Percentiles rank a stretch among this genome's conserved stretches.
Evolutionary conservation across 2,329 filamentous ascomycete genomes (phyloP).

Genomic region (Decorospora gaudefroyi): DNA sequence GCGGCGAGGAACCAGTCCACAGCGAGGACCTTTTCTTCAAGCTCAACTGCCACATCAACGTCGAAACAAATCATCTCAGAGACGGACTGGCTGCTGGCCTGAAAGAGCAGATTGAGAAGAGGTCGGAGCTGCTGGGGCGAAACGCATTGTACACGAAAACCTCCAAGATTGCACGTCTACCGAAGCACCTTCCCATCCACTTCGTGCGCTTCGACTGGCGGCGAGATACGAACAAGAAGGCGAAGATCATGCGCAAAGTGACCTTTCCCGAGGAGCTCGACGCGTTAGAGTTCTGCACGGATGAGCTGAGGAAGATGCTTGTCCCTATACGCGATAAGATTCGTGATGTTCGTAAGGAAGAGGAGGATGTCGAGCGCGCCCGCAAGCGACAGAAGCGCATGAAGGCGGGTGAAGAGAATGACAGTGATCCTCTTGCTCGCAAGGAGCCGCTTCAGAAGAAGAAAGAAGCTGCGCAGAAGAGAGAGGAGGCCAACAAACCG

Average conservation of each 20-base stretch:
- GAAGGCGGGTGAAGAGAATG: slow-evolving; percentile 60
- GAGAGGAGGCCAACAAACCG: slow-evolving; percentile 58
- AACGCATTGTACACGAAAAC: slow-evolving; percentile 87
- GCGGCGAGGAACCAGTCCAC: slow-evolving; percentile 69
- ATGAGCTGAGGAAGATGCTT: slow-evolving; percentile 79
- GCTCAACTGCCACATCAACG: slow-evolving; percentile 93
- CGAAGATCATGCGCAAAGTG: slow-evolving; percentile 99
- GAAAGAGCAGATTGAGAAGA: slow-evolving; percentile 89
- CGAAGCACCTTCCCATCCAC: slow-evolving; percentile 94
- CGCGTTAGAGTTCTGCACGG: slow-evolving; percentile 91
- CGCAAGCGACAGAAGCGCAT: slow-evolving; percentile 87
- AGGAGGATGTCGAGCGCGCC: slow-evolving; percentile 87
- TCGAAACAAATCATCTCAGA: slow-evolving; percentile 82
- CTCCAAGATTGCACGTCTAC: slow-evolving; percentile 85
- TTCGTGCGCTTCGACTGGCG: slow-evolving; percentile 99
- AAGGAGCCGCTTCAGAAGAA: slow-evolving; percentile 58
- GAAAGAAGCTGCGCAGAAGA: slow-evolving; percentile 52
- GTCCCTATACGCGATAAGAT: slow-evolving; percentile 96
- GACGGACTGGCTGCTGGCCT: slow-evolving; percentile 85
- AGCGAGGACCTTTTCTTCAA: slow-evolving; percentile 81
- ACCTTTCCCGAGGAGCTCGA: slow-evolving; percentile 94
- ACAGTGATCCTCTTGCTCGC: slow-evolving; percentile 49
- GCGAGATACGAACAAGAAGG: slow-evolving; percentile 92
- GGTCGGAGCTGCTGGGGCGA: slow-evolving; percentile 73
- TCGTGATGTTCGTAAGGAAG: slow-evolving; percentile 90